Evolutionary conservation across 306 rosid genomes (phyloP).

Genomic region (Citrullus mucosospermus): DNA sequence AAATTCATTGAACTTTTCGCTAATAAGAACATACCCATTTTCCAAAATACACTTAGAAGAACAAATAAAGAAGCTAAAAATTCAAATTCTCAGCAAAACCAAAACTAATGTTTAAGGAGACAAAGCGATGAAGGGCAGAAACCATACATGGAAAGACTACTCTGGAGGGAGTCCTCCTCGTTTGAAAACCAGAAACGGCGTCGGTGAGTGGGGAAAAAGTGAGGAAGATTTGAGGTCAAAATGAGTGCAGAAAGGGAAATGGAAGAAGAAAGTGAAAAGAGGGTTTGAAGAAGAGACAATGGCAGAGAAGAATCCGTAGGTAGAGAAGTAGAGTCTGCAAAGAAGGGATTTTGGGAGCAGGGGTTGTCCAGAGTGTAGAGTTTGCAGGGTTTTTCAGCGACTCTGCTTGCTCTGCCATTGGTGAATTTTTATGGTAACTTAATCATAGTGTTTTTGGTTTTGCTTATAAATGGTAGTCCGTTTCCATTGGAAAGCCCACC

Average conservation of each 20-base stretch:
- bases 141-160: neutral
- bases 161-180: neutral
- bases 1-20: neutral
- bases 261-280: neutral
- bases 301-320: neutral
- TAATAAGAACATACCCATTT: neutral
- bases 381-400: conserved; percentile 2
- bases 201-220: neutral
- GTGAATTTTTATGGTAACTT: conserved; percentile 2
- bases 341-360: neutral
- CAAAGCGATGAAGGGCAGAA: neutral
- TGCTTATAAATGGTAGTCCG: neutral
- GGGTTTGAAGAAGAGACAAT: neutral
- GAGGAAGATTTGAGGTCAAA: neutral
- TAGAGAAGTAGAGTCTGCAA: neutral
- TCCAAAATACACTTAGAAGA: neutral
- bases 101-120: neutral
- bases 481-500: neutral
- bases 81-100: neutral
- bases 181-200: neutral
- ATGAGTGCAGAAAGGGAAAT: neutral
- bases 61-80: neutral
- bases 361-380: neutral
- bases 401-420: conserved; percentile 5
- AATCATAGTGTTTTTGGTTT: neutral